These are phyloP conservation scores for Limnomonas spitsbergensis DNA, from an alignment of 139 green algal species.

Conservation along the genomic window DNA sequence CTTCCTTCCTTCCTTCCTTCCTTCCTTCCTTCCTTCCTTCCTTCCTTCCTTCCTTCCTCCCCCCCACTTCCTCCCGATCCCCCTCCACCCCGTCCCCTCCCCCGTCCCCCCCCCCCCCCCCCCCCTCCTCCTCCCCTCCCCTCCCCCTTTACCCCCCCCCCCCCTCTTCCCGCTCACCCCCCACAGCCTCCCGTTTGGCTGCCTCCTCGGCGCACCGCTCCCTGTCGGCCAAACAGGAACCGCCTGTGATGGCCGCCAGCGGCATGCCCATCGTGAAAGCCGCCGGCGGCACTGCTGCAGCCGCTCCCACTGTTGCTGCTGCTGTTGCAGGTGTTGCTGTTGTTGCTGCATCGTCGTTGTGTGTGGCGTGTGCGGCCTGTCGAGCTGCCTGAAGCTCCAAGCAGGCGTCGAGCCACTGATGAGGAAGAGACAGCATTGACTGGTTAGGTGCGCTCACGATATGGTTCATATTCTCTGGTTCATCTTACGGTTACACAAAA, in stretches of 20 bases:
- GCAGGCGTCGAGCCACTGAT: constrained; percentile 57
- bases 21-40: too few species aligned
- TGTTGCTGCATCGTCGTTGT: too few species aligned
- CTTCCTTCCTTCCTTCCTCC: too few species aligned
- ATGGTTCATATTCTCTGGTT: too few species aligned
- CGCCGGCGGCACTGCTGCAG: background rate
- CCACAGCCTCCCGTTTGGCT: constrained; percentile 23
- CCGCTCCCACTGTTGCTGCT: constrained; percentile 4
- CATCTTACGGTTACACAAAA: too few species aligned
- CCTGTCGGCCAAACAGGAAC: constrained; percentile 25
- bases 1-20: too few species aligned
- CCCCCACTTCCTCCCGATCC: too few species aligned
- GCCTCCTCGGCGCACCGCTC: constrained; percentile 33
- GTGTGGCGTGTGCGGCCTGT: too few species aligned
- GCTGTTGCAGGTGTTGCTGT: background rate
- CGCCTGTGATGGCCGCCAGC: constrained; percentile 48
- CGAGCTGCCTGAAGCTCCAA: constrained; percentile 26
- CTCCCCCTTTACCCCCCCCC: background rate
- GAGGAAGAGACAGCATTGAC: background rate
- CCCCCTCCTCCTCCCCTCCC: too few species aligned
- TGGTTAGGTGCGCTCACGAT: background rate
- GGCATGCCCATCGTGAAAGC: background rate
- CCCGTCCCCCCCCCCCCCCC: too few species aligned
- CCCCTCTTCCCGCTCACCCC: constrained; percentile 13
- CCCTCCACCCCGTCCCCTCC: too few species aligned